Evolutionary conservation across 176 grass and related monocot species (phyloP), one percentile per base, ranked within the genome.

Genomic region (Musa acuminata): DNA sequence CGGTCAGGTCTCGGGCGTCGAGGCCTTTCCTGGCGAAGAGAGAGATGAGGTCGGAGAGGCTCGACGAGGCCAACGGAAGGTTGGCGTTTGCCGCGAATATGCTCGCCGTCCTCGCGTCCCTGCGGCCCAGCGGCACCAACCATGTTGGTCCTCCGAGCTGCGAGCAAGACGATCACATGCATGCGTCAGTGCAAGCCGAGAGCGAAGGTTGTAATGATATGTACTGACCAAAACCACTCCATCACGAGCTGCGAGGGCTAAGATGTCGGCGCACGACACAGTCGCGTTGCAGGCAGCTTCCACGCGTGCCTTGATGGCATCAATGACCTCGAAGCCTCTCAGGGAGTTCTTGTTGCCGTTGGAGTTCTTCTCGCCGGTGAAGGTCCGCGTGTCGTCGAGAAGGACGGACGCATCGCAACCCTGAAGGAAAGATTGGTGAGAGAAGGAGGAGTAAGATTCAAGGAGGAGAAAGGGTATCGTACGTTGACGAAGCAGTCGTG

Each of bases 131-230:
- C 1, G 26, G 62, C 68, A 87, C 83, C 72, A 67, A 63, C 91
- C 91, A 93, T 51, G 49, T 83, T 21, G 87, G 91, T 1, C 87
- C 91, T 67, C 87, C 85, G 8, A 90, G 82, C 91, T 94, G 72
- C 75, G 77, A 23, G 68, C 55, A 43, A 43, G 35, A 6, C 4
- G 35, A 43, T 43, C 35, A 43, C 35, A 43, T 43, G 35, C 35
- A 43, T 43, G 35, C 35, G 5, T 43, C 35, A 43, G 35, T 43
- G 35, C 35, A 43, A 43, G 35, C 35, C 35, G 35, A 43, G 35
- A 43, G 35, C 4, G 35, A 43, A 5, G 35, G 35, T 4, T 43
- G 35, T 6, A 43, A 43, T 43, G 35, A 43, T 43, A 43, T 43
- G 35, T 35, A 52, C 48, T 53, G 8, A 74, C 72, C 72, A 74